These are phyloP conservation scores for Candida smagusa DNA, from an alignment of 1,139 yeast species.

Conservation along the genomic window DNA sequence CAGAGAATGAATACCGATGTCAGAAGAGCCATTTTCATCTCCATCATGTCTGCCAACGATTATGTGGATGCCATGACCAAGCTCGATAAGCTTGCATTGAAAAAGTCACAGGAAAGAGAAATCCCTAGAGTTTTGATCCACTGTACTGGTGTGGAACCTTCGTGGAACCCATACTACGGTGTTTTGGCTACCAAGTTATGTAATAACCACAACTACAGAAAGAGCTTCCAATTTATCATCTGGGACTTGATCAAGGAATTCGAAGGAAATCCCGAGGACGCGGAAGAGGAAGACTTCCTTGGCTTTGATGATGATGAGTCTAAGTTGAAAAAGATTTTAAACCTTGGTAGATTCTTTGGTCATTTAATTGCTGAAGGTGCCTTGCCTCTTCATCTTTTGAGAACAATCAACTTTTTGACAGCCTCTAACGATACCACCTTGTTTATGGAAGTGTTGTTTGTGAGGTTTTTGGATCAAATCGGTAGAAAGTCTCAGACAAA, in stretches of 20 bases:
- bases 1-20: conserved; percentile 96
- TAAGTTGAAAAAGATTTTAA: conserved; percentile 58
- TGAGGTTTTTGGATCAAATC: conserved; percentile 60
- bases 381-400: conserved; percentile 67
- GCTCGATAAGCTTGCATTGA: conserved; percentile 73
- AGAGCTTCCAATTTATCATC: conserved; percentile 81
- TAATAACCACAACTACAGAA: conserved; percentile 64
- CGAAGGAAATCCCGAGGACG: conserved; percentile 44
- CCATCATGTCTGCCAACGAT: conserved; percentile 94
- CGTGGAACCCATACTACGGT: conserved; percentile 89
- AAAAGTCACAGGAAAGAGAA: conserved; percentile 81
- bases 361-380: conserved; percentile 68
- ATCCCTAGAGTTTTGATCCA: conserved; percentile 82
- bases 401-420: conserved; percentile 72
- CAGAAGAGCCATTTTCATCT: conserved; percentile 87
- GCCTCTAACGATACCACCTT: conserved; percentile 62
- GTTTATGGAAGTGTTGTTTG: conserved; percentile 71
- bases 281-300: conserved; percentile 39
- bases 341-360: conserved; percentile 80
- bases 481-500: conserved; percentile 63
- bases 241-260: conserved; percentile 86
- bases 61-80: conserved; percentile 83
- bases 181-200: conserved; percentile 75
- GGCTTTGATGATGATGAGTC: conserved; percentile 36
- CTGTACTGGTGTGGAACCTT: conserved; percentile 79